These are phyloP conservation scores for Penicillium psychrofluorescens DNA, from an alignment of 495 filamentous ascomycete genomes.

Conservation along the genomic window DNA sequence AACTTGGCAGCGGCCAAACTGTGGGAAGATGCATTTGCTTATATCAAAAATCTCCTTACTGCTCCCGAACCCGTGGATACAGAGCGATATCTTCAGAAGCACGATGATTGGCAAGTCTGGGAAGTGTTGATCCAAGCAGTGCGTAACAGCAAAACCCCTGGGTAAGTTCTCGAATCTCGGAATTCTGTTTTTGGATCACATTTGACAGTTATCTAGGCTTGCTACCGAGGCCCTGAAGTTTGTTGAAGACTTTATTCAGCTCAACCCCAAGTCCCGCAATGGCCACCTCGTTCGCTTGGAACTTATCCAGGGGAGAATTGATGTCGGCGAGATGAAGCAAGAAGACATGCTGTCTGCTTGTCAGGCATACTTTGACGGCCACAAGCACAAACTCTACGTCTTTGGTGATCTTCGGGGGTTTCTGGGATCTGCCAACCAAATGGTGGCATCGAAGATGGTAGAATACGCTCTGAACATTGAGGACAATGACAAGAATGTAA, in stretches of 20 bases:
- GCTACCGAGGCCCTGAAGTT: constrained; percentile 22
- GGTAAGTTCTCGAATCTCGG: constrained; percentile 17
- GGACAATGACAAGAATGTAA: constrained; percentile 24
- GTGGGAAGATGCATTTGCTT: constrained; percentile 41
- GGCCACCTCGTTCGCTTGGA: constrained; percentile 37
- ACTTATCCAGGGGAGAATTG: constrained; percentile 13
- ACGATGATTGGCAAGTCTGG: constrained; percentile 55
- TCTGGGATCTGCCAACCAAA: constrained; percentile 25
- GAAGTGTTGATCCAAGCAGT: constrained; percentile 27
- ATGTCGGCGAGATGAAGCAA: constrained; percentile 21
- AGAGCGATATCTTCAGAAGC: constrained; percentile 32
- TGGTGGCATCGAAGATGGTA: constrained; percentile 29
- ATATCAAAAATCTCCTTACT: constrained; percentile 31
- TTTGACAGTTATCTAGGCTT: constrained; percentile 11
- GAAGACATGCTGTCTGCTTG: constrained; percentile 34
- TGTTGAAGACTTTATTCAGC: constrained; percentile 27
- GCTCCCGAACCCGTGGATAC: constrained; percentile 21
- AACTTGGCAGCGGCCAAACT: constrained; percentile 33
- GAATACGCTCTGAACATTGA: constrained; percentile 20
- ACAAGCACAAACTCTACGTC: constrained; percentile 44
- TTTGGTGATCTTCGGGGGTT: constrained; percentile 47
- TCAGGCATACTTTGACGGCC: constrained; percentile 41
- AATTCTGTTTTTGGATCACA: not conserved
- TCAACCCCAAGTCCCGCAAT: constrained; percentile 39
- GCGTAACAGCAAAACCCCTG: constrained; percentile 20